Evolutionary conservation across 306 rosid species (phyloP).

Genomic region (Quercus rubra): DNA sequence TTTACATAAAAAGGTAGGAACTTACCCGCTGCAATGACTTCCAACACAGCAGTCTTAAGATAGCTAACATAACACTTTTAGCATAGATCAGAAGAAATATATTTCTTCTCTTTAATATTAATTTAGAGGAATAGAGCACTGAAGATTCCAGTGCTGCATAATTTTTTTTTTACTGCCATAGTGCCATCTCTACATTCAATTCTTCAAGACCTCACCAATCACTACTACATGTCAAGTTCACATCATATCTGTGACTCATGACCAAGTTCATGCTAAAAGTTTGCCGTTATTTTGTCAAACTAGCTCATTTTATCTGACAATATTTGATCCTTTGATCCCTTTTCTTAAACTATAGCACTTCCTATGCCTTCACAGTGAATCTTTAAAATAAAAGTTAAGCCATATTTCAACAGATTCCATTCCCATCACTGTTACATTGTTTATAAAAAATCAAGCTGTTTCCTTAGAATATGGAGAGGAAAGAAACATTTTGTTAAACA

Average conservation of each 20-base stretch:
- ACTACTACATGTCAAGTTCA: neutral
- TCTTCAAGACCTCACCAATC: neutral
- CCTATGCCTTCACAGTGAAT: neutral
- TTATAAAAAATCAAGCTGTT: neutral
- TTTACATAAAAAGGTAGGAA: neutral
- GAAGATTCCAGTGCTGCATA: neutral
- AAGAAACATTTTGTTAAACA: slow-evolving; percentile 7
- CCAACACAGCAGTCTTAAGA: neutral
- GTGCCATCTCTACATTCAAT: neutral
- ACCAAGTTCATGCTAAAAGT: neutral
- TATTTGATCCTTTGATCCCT: neutral
- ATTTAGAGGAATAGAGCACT: neutral
- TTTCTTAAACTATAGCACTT: neutral
- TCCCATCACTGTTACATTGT: neutral
- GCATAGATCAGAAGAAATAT: neutral
- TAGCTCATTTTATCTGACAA: slow-evolving; percentile 1
- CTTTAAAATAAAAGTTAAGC: neutral
- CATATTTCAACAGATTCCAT: neutral
- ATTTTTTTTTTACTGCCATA: neutral
- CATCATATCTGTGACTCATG: neutral
- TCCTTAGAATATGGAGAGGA: neutral
- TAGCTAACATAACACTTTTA: neutral
- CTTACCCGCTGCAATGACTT: neutral
- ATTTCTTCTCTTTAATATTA: neutral
- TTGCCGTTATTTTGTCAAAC: neutral